Percentiles rank a stretch among this genome's conserved stretches.
Evolutionary conservation across 2,329 filamentous ascomycete genomes (phyloP).

Genomic region (Colletotrichum ledebouriae): DNA sequence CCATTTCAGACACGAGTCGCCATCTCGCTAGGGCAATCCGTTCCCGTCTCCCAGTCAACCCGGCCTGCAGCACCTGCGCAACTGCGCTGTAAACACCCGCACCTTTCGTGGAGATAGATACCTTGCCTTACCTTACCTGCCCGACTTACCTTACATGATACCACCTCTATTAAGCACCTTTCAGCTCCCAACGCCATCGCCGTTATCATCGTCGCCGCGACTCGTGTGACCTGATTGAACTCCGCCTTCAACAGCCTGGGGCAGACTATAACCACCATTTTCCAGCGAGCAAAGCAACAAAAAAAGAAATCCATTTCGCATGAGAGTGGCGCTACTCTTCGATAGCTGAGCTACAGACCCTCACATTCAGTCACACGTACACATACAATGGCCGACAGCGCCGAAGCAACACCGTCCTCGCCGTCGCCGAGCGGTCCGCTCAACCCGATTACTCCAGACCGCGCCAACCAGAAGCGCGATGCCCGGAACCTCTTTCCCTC

Average conservation of each 20-base stretch:
- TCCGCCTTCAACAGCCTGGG: constrained; percentile 27
- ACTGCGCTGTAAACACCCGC: constrained; percentile 38
- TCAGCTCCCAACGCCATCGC: constrained; percentile 18
- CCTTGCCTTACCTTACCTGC: constrained; percentile 14
- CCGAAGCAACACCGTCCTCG: constrained; percentile 57
- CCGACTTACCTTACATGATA: constrained; percentile 32
- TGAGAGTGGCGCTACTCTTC: neutral
- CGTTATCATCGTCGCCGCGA: constrained; percentile 9
- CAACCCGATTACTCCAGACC: constrained; percentile 73
- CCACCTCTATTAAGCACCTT: constrained; percentile 28
- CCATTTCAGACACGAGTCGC: constrained; percentile 17
- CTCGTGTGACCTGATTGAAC: constrained; percentile 12
- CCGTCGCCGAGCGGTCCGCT: constrained; percentile 68
- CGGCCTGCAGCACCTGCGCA: constrained; percentile 16
- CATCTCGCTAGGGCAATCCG: constrained; percentile 37
- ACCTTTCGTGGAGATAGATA: constrained; percentile 14
- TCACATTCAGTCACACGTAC: neutral
- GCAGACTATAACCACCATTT: constrained; percentile 15
- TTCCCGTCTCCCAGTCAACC: constrained; percentile 38
- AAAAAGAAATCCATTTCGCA: constrained; percentile 4
- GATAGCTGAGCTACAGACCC: neutral
- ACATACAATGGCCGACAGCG: constrained; percentile 56
- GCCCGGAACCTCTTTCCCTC: constrained; percentile 55
- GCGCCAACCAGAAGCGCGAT: constrained; percentile 66
- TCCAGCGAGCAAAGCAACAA: neutral